Evolutionary conservation across 1,284 basidiomycete genomes (phyloP).

Genomic region (Pulveroboletus sp.): DNA sequence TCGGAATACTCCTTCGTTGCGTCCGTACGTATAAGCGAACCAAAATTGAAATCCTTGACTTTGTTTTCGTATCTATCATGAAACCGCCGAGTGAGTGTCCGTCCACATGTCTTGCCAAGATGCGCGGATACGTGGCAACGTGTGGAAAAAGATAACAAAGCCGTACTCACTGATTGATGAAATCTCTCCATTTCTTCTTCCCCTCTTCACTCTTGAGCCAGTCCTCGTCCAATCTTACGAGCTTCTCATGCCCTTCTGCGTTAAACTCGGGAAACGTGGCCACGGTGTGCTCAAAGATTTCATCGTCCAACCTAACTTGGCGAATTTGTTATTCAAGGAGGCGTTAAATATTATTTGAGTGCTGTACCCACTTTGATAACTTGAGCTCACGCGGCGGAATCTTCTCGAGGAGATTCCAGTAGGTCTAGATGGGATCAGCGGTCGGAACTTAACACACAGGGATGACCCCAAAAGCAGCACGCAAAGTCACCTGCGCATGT

Average conservation of each 20-base stretch:
- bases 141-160: neutral
- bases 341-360: neutral
- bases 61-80: slow-evolving; percentile 74
- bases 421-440: slow-evolving; percentile 63
- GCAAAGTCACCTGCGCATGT: slow-evolving; percentile 77
- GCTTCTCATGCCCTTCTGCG: slow-evolving; percentile 60
- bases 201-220: slow-evolving; percentile 91
- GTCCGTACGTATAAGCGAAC: slow-evolving; percentile 89
- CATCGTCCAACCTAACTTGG: slow-evolving; percentile 78
- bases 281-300: slow-evolving; percentile 82
- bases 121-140: neutral
- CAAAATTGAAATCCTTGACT: slow-evolving; percentile 96
- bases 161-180: slow-evolving; percentile 80
- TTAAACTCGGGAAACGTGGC: slow-evolving; percentile 83
- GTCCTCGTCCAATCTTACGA: slow-evolving; percentile 86
- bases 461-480: slow-evolving; percentile 1
- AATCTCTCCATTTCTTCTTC: slow-evolving; percentile 91
- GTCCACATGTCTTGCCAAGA: neutral
- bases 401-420: slow-evolving; percentile 92
- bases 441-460: slow-evolving; percentile 7
- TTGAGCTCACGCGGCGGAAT: slow-evolving; percentile 76
- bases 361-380: slow-evolving; percentile 72
- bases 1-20: slow-evolving; percentile 85
- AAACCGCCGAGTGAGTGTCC: slow-evolving; percentile 11
- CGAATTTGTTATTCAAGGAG: slow-evolving; percentile 17